Conservation (phyloP, 148 eudicot genomes). For the Rhododendron griersonianum region DNA sequence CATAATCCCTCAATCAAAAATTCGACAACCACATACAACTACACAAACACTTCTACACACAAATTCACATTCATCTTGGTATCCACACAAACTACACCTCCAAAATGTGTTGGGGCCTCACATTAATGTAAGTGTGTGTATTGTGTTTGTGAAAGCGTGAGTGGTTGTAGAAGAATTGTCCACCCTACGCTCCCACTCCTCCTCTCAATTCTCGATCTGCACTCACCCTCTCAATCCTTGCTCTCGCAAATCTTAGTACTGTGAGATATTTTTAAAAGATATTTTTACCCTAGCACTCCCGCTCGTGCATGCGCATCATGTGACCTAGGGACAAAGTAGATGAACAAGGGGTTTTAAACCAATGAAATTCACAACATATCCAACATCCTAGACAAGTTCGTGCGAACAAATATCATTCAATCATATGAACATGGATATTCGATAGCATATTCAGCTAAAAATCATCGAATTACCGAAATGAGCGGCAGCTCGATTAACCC, state of each 20-base stretch:
- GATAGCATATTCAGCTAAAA: background rate
- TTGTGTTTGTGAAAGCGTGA: background rate
- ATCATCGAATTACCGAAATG: conserved; percentile 28
- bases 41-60: too few relatives aligned
- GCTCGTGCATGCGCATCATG: background rate
- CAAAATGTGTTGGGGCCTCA: background rate
- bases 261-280: background rate
- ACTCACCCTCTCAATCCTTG: background rate
- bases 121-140: background rate
- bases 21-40: too few relatives aligned
- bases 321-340: background rate
- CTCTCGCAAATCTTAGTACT: background rate
- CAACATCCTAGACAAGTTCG: background rate
- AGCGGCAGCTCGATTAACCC: conserved; percentile 27
- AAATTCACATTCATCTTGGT: too few relatives aligned
- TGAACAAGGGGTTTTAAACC: background rate
- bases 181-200: background rate
- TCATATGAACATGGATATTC: background rate
- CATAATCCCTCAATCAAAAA: background rate
- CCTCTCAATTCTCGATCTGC: background rate
- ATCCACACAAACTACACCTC: background rate
- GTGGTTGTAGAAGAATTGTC: background rate
- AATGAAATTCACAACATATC: background rate
- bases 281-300: background rate
- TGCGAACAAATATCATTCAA: background rate